Evolutionary conservation across 1,284 basidiomycete species (phyloP), one percentile per base, ranked within the genome.

Genomic region (Puccinia polysora): DNA sequence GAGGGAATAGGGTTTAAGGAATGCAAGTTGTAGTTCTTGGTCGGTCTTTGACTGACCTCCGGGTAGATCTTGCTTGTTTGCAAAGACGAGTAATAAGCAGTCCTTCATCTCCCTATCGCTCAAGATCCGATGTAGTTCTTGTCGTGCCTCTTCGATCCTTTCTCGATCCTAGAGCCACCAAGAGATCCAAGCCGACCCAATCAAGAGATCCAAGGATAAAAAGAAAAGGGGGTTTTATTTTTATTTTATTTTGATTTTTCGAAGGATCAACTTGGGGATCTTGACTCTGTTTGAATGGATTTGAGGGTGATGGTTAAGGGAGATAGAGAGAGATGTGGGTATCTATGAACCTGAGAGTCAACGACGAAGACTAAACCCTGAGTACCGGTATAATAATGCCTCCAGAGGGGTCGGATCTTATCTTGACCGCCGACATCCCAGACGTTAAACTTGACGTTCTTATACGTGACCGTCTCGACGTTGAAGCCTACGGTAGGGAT

Each of bases 31-130:
- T 6, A 6, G 4, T 8, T 43, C 32, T 50, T 50, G 6, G 18
- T 8, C 50, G 20, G n/a, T 20, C 7, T 8, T 36, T 1, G 4
- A 63, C 60, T 50, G 25, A 95, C 93, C 93, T 79, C 91, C 93
- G 15, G 93, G 93, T 75, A 99, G 82, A 86, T 99, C 96, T 82
- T 99, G 96, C 83, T 99, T 99, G 83, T 97, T 99, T 25, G 96
- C 95, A 83, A 99, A 98, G 40, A 99, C 95, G 74, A 98, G 87
- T 79, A 98, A 81, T 73, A 97, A 81, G 79, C 94, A 97, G 77
- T 97, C 93, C 81, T 91, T 91, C 95, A 99, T 97, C 81, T 99
- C 96, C 75, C 95, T 84, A 81, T 98, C 95, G 75, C 89, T 90
- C 79, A 99, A 84, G 82, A 99, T 98, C 70, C 94, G 86, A 80